phyloP scores from a whole-genome alignment of 1,284 basidiomycete species.

The Pseudozyma pruni region DNA sequence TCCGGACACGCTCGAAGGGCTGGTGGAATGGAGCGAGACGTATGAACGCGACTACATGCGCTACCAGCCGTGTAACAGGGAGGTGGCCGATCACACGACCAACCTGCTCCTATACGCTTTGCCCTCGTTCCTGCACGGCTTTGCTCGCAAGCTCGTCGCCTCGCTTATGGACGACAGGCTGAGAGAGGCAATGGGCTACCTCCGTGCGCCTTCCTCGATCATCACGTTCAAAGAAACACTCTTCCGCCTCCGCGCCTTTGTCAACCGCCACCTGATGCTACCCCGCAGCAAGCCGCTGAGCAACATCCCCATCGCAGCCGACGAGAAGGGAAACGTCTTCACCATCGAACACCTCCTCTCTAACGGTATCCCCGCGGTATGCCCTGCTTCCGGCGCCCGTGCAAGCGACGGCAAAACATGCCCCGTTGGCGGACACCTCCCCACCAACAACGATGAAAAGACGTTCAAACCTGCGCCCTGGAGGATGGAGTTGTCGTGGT shows the following conservation, averaged over 20 bases:
- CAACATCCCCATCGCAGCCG: constrained; percentile 24
- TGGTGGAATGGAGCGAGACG: constrained; percentile 29
- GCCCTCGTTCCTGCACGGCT: constrained; percentile 17
- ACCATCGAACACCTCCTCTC: constrained; percentile 24
- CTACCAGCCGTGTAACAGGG: constrained; percentile 27
- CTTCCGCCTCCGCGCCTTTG: constrained; percentile 6
- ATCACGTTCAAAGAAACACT: constrained; percentile 20
- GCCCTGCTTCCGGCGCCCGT: constrained; percentile 40
- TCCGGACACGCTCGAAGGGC: constrained; percentile 24
- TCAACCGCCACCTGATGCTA: constrained; percentile 16
- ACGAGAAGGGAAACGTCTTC: constrained; percentile 27
- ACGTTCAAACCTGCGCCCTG: constrained; percentile 23
- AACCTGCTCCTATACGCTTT: constrained; percentile 32
- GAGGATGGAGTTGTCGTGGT: constrained; percentile 43
- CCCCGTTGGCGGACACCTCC: constrained; percentile 36
- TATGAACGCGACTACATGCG: constrained; percentile 44
- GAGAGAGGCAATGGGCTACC: constrained; percentile 32
- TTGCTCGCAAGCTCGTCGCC: constrained; percentile 24
- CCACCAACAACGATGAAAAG: not conserved
- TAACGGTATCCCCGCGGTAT: constrained; percentile 32
- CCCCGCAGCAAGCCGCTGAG: constrained; percentile 22
- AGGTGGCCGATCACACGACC: constrained; percentile 45
- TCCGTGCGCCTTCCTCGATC: constrained; percentile 15
- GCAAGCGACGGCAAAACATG: constrained; percentile 37
- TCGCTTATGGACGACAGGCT: constrained; percentile 42